Conservation (phyloP, 768 basidiomycete species). For the Sporobolomyces phaffii region DNA sequence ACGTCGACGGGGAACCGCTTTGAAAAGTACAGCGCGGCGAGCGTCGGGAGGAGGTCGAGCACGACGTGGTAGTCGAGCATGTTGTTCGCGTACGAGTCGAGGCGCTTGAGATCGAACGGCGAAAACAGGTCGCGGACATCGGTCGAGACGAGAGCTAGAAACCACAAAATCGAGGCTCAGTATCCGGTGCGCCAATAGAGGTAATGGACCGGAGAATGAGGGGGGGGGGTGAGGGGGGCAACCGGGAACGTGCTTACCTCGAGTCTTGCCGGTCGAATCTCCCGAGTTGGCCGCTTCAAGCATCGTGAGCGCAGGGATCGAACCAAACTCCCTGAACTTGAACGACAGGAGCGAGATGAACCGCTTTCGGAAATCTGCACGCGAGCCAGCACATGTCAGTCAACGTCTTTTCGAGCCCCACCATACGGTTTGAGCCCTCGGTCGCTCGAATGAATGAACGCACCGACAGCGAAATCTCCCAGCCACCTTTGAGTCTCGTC, state of each 20-base stretch:
- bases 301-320: slow-evolving; percentile 76
- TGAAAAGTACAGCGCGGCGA: slow-evolving; percentile 80
- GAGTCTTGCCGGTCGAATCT: slow-evolving; percentile 22
- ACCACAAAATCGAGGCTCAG: slow-evolving; percentile 43
- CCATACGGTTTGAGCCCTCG: too few relatives aligned
- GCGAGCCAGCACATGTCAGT: neutral
- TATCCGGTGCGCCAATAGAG: too few relatives aligned
- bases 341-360: slow-evolving; percentile 85
- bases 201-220: too few relatives aligned
- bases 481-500: slow-evolving; percentile 70
- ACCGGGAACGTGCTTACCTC: slow-evolving; percentile 12
- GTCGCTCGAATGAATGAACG: slow-evolving; percentile 10
- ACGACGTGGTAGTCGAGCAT: slow-evolving; percentile 95
- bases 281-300: slow-evolving; percentile 69
- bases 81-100: slow-evolving; percentile 84
- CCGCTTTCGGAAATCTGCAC: slow-evolving; percentile 77
- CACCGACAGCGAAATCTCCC: slow-evolving; percentile 63
- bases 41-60: slow-evolving; percentile 76
- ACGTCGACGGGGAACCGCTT: slow-evolving; percentile 57
- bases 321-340: slow-evolving; percentile 89
- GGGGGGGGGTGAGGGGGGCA: too few relatives aligned
- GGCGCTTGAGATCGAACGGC: slow-evolving; percentile 90
- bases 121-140: slow-evolving; percentile 65
- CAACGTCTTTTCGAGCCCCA: neutral
- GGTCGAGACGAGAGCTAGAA: slow-evolving; percentile 50